Evolutionary conservation across 805 yeast species (phyloP), one percentile per base, ranked within the genome.

Genomic region (Candida orba): DNA sequence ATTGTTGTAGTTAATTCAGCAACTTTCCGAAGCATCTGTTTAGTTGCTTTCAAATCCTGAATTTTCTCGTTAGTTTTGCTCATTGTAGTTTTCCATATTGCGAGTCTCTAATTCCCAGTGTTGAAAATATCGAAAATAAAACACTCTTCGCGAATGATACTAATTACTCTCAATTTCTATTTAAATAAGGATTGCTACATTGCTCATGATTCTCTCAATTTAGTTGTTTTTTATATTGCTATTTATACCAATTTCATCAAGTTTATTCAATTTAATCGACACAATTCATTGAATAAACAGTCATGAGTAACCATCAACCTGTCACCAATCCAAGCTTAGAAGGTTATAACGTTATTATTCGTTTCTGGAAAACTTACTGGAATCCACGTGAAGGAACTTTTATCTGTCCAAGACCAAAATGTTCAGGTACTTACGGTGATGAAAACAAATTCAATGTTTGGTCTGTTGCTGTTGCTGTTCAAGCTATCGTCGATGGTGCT

Each of bases 401-500:
- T 43, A 55, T 31, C 34, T 47, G 54, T 4, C 57, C 59, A 14
- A 44, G 39, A 9, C 60, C 61, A 20, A 52, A 48, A 32, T 54
- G 59, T 22, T 55, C 68, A n/a, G 77, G 75, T n/a, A 57, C 71
- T 22, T 67, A 62, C 41, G 79, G 79, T 14, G 69, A 72, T 41
- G 71, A 75, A 34, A 75, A 76, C 37, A 69, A 68, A 39, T 78
- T 77, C 57, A 78, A 77, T 30, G 74, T 80, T n/a, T 81, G 87
- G 86, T 78, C 84, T 0, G 76, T 78, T 8, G 70, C 84, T 0
- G 80, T 81, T 24, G 81, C 78, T 1, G 72, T 73, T 0, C 89
- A 81, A 57, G 80, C 87, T 0, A 67, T 81, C 41, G 79, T 79
- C 1, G 89, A 81, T 54, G 85, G 81, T 8, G 78, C 81, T 2